These are phyloP conservation scores for Trametes maxima DNA, from an alignment of 768 basidiomycete genomes.

Conservation along the genomic window DNA sequence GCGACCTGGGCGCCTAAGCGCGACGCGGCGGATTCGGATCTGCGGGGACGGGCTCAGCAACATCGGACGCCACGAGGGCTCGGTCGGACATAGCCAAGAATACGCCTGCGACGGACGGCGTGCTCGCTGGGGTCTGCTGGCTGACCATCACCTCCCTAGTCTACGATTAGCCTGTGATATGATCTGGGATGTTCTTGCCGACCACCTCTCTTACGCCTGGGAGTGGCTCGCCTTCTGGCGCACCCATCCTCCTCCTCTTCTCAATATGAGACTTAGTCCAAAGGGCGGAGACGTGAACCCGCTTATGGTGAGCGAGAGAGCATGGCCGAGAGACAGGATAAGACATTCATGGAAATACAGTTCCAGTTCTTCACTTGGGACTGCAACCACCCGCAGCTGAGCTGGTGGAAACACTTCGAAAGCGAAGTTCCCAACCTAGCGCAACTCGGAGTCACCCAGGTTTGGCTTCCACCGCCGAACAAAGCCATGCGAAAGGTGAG, in stretches of 20 bases:
- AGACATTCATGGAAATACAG: constrained; percentile 35
- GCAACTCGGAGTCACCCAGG: constrained; percentile 73
- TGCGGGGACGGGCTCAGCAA: too few relatives aligned
- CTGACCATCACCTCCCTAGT: not conserved
- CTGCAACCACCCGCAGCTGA: constrained; percentile 51
- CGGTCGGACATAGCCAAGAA: not conserved
- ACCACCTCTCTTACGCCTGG: constrained; percentile 10
- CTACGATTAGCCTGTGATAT: constrained; percentile 13
- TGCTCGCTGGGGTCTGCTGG: not conserved
- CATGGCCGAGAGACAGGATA: not conserved
- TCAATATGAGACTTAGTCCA: constrained; percentile 64
- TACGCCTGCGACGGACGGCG: not conserved
- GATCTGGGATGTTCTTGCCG: constrained; percentile 13
- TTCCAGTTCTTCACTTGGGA: constrained; percentile 91
- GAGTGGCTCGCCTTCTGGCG: constrained; percentile 20
- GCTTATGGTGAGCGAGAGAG: constrained; percentile 58
- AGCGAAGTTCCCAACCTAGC: constrained; percentile 62
- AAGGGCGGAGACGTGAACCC: constrained; percentile 53
- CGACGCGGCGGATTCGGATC: not conserved
- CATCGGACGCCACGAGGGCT: not conserved
- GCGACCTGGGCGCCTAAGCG: not conserved
- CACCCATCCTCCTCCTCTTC: constrained; percentile 45
- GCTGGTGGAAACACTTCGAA: constrained; percentile 84
- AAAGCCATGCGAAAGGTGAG: constrained; percentile 70
- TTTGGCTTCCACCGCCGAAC: constrained; percentile 84